These are phyloP conservation scores for Polymyxa betae DNA, from an alignment of 208 protist genomes.

Conservation along the genomic window DNA sequence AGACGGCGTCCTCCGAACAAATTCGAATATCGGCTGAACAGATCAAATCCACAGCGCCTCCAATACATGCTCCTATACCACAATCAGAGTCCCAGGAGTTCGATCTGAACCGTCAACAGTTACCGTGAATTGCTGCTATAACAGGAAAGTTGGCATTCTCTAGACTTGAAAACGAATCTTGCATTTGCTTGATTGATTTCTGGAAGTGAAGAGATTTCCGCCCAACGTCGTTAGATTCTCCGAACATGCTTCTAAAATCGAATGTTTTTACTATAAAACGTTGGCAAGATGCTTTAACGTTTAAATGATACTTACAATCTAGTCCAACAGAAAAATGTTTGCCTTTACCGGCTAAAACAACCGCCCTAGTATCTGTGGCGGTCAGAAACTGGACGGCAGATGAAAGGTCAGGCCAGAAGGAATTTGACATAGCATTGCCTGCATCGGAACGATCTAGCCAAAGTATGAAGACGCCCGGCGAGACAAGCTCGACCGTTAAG, in stretches of 20 bases:
- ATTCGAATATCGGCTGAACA: conserved; percentile 47
- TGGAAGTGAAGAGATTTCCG: not conserved
- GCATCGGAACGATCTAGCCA: not conserved
- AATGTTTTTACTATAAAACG: conserved; percentile 36
- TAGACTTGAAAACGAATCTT: conserved; percentile 6
- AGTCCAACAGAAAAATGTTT: conserved; percentile 37
- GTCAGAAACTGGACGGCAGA: not conserved
- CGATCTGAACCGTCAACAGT: not conserved
- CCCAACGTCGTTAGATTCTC: not conserved
- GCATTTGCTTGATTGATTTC: not conserved
- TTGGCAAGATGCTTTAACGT: not conserved
- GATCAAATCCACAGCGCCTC: not conserved
- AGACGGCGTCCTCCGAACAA: conserved; percentile 1
- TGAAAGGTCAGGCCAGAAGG: not conserved
- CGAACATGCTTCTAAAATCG: not conserved
- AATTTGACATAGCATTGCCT: not conserved
- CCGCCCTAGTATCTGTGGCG: not conserved
- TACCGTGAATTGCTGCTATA: conserved; percentile 36
- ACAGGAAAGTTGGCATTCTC: not conserved
- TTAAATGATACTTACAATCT: not conserved
- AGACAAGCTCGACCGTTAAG: not conserved
- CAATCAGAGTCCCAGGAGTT: not conserved
- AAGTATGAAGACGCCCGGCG: not conserved
- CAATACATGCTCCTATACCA: not conserved
- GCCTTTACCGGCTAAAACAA: conserved; percentile 1